Conservation (phyloP, 352 stramenopile species). For the Phytophthora pistaciae region DNA sequence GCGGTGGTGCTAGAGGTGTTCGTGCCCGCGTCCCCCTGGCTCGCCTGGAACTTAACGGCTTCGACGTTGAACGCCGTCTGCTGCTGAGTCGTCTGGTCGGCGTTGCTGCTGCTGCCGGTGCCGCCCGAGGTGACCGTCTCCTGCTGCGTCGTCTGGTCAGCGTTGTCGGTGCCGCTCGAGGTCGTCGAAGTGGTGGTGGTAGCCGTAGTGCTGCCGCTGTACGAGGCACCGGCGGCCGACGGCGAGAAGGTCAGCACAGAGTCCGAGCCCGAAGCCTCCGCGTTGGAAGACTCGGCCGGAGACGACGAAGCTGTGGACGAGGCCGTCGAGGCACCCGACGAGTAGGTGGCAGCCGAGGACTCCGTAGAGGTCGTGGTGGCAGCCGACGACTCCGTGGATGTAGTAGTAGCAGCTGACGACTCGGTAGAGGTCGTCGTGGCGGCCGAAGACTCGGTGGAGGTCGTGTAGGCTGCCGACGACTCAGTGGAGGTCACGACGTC, state of each 20-base stretch:
- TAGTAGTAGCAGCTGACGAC: slow-evolving; percentile 3
- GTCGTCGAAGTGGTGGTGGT: slow-evolving; percentile 16
- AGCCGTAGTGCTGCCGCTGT: slow-evolving; percentile 44
- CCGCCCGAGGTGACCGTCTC: slow-evolving; percentile 14
- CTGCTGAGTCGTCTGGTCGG: slow-evolving; percentile 13
- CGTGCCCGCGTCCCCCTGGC: slow-evolving; percentile 15
- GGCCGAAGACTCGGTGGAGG: not conserved
- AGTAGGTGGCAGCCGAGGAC: slow-evolving; percentile 12
- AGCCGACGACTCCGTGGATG: not conserved
- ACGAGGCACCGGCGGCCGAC: slow-evolving; percentile 23
- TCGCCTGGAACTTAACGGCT: slow-evolving; percentile 48
- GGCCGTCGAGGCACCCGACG: slow-evolving; percentile 11
- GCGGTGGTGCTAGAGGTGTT: not conserved
- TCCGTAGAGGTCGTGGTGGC: not conserved
- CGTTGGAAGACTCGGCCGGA: slow-evolving; percentile 15
- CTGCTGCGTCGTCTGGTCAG: slow-evolving; percentile 14
- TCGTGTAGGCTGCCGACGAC: slow-evolving; percentile 1
- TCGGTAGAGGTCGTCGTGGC: slow-evolving; percentile 10
- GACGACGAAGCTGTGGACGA: slow-evolving; percentile 16
- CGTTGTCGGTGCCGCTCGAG: not conserved
- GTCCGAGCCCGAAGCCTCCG: slow-evolving; percentile 22
- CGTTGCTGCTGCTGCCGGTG: slow-evolving; percentile 2
- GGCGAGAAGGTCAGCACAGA: slow-evolving; percentile 48
- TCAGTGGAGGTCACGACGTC: not conserved
- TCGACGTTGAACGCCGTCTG: slow-evolving; percentile 45